These are phyloP conservation scores for Corymbia citriodora DNA, from an alignment of 441 rosid genomes.

Conservation along the genomic window DNA sequence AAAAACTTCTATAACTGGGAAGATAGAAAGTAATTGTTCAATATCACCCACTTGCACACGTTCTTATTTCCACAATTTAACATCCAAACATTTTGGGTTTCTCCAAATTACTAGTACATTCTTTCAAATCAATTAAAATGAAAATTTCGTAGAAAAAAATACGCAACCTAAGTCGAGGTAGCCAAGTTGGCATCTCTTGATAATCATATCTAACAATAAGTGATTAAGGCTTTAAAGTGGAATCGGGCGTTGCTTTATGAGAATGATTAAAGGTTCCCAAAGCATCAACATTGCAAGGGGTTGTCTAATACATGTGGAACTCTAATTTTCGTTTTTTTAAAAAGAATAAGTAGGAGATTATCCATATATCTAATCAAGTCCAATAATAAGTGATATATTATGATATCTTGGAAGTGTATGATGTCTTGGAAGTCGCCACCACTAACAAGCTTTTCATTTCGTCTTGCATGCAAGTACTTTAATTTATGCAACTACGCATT, in stretches of 20 bases:
- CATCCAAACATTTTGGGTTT: neutral
- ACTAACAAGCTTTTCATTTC: neutral
- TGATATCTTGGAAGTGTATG: neutral
- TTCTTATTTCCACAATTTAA: neutral
- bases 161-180: neutral
- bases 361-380: neutral
- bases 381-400: neutral
- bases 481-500: neutral
- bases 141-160: neutral
- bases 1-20: neutral
- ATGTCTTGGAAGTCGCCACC: neutral
- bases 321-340: neutral
- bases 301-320: neutral
- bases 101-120: neutral
- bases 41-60: neutral
- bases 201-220: neutral
- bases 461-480: neutral
- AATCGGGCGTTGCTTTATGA: neutral
- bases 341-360: neutral
- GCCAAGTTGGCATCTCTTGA: neutral
- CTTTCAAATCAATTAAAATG: neutral
- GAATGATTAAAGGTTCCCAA: neutral
- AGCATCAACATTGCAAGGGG: neutral
- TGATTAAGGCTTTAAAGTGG: neutral
- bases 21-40: neutral